These are phyloP conservation scores for Amanita subjunquillea DNA, from an alignment of 768 basidiomycete species.

Conservation along the genomic window DNA sequence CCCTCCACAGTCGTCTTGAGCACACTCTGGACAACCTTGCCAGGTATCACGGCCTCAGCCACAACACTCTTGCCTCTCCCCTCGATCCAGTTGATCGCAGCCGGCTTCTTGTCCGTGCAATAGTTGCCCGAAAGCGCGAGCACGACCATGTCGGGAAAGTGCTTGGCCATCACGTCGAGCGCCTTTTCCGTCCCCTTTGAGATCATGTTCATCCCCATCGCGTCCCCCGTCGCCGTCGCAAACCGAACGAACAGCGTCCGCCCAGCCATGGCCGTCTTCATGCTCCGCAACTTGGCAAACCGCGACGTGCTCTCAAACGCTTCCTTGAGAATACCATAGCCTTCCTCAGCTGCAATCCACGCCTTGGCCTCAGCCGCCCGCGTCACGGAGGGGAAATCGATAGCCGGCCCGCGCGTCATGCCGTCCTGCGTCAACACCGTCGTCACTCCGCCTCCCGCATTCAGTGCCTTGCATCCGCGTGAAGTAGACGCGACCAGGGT, in stretches of 20 bases:
- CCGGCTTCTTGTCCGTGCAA: conserved; percentile 99
- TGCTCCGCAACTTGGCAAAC: conserved; percentile 75
- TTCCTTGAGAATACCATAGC: conserved; percentile 61
- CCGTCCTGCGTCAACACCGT: too few relatives aligned
- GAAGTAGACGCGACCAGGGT: conserved; percentile 97
- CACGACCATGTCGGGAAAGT: conserved; percentile 88
- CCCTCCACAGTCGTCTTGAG: conserved; percentile 92
- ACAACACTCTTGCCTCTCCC: conserved; percentile 97
- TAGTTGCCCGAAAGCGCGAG: conserved; percentile 94
- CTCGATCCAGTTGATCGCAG: conserved; percentile 99
- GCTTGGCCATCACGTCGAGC: conserved; percentile 61
- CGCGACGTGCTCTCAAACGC: conserved; percentile 94
- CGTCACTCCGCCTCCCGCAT: conserved; percentile 89
- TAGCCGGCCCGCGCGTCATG: conserved; percentile 99
- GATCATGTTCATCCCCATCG: conserved; percentile 99
- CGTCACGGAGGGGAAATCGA: conserved; percentile 77
- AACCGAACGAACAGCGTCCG: conserved; percentile 91
- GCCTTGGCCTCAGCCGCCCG: conserved; percentile 76
- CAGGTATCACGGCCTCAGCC: conserved; percentile 89
- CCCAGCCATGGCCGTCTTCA: conserved; percentile 89
- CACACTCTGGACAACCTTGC: conserved; percentile 78
- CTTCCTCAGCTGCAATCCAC: conserved; percentile 81
- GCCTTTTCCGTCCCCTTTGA: conserved; percentile 97
- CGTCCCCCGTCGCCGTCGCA: conserved; percentile 90
- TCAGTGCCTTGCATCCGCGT: conserved; percentile 95